Conservation (phyloP, 169 alveolate species). For the Miamiensis avidus region DNA sequence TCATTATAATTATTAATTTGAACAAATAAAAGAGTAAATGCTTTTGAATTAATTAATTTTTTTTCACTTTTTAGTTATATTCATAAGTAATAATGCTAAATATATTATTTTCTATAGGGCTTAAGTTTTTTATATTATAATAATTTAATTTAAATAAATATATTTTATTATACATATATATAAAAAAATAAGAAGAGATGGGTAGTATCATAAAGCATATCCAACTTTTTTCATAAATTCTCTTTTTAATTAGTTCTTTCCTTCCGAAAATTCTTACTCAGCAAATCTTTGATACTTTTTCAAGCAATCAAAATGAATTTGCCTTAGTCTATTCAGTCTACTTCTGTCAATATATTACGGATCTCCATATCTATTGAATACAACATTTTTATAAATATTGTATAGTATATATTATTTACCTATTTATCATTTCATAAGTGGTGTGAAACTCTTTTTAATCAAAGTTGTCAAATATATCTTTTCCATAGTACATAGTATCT, state of each 20-base stretch:
- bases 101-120: no score
- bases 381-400: not conserved
- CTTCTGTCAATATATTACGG: constrained; percentile 21
- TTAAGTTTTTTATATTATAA: no score
- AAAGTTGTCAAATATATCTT: constrained; percentile 25
- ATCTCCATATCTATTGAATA: constrained; percentile 38
- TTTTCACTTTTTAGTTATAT: no score
- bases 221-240: constrained; percentile 37
- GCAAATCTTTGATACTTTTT: constrained; percentile 39
- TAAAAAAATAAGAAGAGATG: no score
- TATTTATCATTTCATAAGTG: constrained; percentile 10
- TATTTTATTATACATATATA: no score
- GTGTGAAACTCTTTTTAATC: constrained; percentile 10
- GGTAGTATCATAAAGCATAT: no score
- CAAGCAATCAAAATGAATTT: constrained; percentile 28
- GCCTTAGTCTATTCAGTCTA: constrained; percentile 17
- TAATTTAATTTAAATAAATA: no score
- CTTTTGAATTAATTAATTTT: no score
- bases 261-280: constrained; percentile 13
- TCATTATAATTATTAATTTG: no score
- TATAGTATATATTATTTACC: constrained; percentile 12
- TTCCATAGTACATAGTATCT: constrained; percentile 41
- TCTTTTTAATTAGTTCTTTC: constrained; percentile 23
- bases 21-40: no score
- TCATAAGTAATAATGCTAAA: no score